Evolutionary conservation across 2,329 filamentous ascomycete species (phyloP).

Genomic region (Aspergillus pseudoterreus): DNA sequence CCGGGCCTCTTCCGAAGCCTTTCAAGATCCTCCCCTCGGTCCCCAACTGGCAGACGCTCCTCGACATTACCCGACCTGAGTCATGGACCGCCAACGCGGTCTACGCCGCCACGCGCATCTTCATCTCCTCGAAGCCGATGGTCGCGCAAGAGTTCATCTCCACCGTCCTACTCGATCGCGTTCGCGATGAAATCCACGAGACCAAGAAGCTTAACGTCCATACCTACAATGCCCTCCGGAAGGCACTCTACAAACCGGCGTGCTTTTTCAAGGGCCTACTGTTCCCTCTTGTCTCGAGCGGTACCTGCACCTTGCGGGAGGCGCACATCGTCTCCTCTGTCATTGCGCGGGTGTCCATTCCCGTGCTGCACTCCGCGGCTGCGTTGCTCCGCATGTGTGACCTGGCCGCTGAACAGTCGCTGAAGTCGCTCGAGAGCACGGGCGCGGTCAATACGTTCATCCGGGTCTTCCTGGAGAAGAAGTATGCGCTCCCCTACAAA

Average conservation of each 20-base stretch:
- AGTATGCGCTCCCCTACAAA: slow-evolving; percentile 91
- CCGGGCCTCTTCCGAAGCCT: slow-evolving; percentile 92
- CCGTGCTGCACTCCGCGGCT: slow-evolving; percentile 86
- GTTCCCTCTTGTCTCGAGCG: slow-evolving; percentile 80
- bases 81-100: slow-evolving; percentile 74
- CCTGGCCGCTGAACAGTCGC: slow-evolving; percentile 86
- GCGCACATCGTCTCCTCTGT: slow-evolving; percentile 88
- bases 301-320: slow-evolving; percentile 87
- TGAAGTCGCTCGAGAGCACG: slow-evolving; percentile 71
- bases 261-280: slow-evolving; percentile 97
- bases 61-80: slow-evolving; percentile 79
- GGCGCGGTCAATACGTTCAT: slow-evolving; percentile 96
- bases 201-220: slow-evolving; percentile 94
- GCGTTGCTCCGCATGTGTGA: slow-evolving; percentile 90
- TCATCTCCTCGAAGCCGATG: slow-evolving; percentile 76
- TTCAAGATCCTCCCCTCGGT: slow-evolving; percentile 95
- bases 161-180: slow-evolving; percentile 79
- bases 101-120: slow-evolving; percentile 88
- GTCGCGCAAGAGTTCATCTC: slow-evolving; percentile 83
- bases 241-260: slow-evolving; percentile 85
- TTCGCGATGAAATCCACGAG: slow-evolving; percentile 92
- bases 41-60: slow-evolving; percentile 85
- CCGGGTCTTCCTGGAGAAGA: slow-evolving; percentile 88
- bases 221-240: slow-evolving; percentile 90
- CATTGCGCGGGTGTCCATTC: slow-evolving; percentile 78